These are phyloP conservation scores for Amphicarpaea edgeworthii DNA, from an alignment of 306 rosid genomes.

Conservation along the genomic window DNA sequence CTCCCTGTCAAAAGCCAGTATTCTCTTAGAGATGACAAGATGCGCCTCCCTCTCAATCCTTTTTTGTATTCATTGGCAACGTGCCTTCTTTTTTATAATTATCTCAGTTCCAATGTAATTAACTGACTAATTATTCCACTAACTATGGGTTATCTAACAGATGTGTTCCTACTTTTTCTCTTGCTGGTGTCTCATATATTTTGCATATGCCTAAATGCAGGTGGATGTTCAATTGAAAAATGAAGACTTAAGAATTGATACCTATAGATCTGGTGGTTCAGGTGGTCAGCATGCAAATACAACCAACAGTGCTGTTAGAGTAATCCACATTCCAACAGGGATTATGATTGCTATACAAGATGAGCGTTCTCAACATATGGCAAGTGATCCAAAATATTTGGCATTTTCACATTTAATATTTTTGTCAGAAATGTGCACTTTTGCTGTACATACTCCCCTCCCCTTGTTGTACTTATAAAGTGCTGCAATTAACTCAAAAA, in stretches of 20 bases:
- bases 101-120: not conserved
- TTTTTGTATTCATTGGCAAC: not conserved
- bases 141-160: not conserved
- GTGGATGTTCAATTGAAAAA: slow-evolving; percentile 91
- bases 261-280: slow-evolving; percentile 89
- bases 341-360: slow-evolving; percentile 86
- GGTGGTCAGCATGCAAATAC: slow-evolving; percentile 99
- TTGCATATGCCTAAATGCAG: slow-evolving; percentile 53
- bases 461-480: not conserved
- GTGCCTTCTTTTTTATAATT: not conserved
- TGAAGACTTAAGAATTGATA: slow-evolving; percentile 84
- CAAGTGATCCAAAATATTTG: slow-evolving; percentile 44
- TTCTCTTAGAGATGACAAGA: not conserved
- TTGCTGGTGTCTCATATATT: slow-evolving; percentile 14
- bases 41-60: not conserved
- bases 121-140: not conserved
- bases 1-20: not conserved
- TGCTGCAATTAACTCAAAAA: slow-evolving; percentile 15
- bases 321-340: slow-evolving; percentile 85
- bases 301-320: slow-evolving; percentile 94
- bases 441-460: not conserved
- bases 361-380: slow-evolving; percentile 95
- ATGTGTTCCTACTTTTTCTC: slow-evolving; percentile 11
- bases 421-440: slow-evolving; percentile 14
- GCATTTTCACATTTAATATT: slow-evolving; percentile 12